A percentile compares a stretch with the other conserved stretches of the same genome.
Evolutionary conservation across 768 basidiomycete species (phyloP).

Genomic region (Xerocomellus amylosporus): DNA sequence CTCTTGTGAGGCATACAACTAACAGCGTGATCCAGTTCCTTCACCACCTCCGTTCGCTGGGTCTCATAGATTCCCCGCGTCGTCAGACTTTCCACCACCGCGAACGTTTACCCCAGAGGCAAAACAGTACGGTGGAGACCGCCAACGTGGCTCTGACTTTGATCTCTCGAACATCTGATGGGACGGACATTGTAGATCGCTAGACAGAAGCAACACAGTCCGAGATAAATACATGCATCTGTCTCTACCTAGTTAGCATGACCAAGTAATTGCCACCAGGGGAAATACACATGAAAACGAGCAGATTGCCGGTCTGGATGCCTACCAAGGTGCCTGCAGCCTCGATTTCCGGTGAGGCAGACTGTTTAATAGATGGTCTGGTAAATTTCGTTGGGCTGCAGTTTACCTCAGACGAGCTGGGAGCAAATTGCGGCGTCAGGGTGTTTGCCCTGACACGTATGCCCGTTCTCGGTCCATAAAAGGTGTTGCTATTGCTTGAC

Average conservation of each 20-base stretch:
- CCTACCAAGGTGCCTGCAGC: no score
- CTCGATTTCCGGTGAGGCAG: no score
- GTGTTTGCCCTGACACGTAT: constrained; percentile 30
- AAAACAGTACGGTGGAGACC: constrained; percentile 64
- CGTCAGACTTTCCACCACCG: constrained; percentile 74
- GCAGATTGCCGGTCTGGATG: background rate
- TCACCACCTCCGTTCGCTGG: constrained; percentile 63
- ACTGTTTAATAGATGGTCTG: no score
- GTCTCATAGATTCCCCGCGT: constrained; percentile 69
- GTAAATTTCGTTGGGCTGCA: no score
- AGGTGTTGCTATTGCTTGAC: background rate
- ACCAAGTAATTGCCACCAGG: background rate
- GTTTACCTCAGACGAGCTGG: no score
- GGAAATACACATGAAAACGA: background rate
- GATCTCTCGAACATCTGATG: constrained; percentile 42
- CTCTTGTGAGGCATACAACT: constrained; percentile 1
- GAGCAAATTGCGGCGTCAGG: no score
- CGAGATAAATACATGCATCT: no score
- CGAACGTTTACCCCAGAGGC: constrained; percentile 51
- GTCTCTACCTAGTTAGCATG: background rate
- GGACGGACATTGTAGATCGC: background rate
- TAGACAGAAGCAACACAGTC: background rate
- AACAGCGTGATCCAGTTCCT: constrained; percentile 39
- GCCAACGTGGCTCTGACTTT: constrained; percentile 69
- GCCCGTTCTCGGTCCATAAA: constrained; percentile 24